A percentile compares a stretch with the other conserved stretches of the same genome.
Evolutionary conservation across 176 grass and related monocot species (phyloP).

Genomic region (Secale cereale): DNA sequence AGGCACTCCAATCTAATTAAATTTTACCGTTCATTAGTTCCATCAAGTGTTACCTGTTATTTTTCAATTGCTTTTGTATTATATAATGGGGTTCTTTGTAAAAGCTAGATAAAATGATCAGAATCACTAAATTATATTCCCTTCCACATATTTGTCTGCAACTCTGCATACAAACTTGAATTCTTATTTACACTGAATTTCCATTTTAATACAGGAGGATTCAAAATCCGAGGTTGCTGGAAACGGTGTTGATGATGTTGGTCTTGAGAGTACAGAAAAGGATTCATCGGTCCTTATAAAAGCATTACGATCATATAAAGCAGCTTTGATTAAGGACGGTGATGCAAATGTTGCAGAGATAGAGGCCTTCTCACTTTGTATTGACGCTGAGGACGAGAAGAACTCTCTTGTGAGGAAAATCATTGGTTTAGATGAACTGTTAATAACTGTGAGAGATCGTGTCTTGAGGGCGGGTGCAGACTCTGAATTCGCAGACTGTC

Average conservation of each 20-base stretch:
- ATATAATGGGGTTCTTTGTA: background rate
- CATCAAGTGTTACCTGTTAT: background rate
- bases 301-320: background rate
- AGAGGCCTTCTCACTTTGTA: background rate
- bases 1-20: background rate
- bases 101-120: background rate
- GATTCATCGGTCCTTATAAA: background rate
- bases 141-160: background rate
- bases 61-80: background rate
- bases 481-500: background rate
- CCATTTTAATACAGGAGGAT: background rate
- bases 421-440: background rate
- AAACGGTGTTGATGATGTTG: background rate
- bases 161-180: background rate
- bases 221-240: background rate
- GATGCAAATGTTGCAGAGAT: background rate
- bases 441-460: background rate
- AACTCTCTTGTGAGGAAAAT: conserved; percentile 2
- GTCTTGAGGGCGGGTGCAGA: background rate
- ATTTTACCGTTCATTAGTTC: background rate
- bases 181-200: background rate
- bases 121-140: background rate
- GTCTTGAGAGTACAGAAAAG: background rate
- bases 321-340: background rate
- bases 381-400: background rate